These are phyloP conservation scores for Hysterium pulicare DNA, from an alignment of 2,329 filamentous ascomycete species.

Conservation along the genomic window DNA sequence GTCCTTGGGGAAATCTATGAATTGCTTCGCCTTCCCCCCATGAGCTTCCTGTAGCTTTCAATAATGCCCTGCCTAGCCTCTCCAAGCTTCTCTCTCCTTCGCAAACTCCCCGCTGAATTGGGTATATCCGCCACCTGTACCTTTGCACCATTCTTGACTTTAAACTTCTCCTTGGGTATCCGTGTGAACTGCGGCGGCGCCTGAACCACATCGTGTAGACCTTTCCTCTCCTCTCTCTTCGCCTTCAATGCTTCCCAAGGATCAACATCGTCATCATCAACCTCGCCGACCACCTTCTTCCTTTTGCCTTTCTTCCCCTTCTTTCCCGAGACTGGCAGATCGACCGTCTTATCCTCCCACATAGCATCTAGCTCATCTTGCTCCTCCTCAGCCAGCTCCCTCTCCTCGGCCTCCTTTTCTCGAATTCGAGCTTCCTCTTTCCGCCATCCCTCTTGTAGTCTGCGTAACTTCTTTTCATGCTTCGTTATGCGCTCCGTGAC, in stretches of 20 bases:
- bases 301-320: constrained; percentile 49
- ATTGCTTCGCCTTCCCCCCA: constrained; percentile 42
- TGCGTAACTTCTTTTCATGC: constrained; percentile 75
- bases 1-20: not conserved
- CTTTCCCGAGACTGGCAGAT: constrained; percentile 58
- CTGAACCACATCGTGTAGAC: constrained; percentile 59
- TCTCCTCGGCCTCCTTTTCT: constrained; percentile 75
- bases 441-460: constrained; percentile 58
- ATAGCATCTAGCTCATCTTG: constrained; percentile 61
- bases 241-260: constrained; percentile 72
- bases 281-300: constrained; percentile 49
- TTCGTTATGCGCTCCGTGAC: constrained; percentile 67
- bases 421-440: constrained; percentile 54
- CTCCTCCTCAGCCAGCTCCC: constrained; percentile 61
- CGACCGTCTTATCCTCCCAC: constrained; percentile 61
- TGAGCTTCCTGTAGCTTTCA: constrained; percentile 68
- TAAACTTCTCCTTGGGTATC: constrained; percentile 60
- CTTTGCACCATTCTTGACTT: constrained; percentile 61
- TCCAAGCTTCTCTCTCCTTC: constrained; percentile 70
- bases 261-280: constrained; percentile 61
- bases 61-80: constrained; percentile 67
- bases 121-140: constrained; percentile 69
- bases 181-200: constrained; percentile 73
- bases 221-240: constrained; percentile 53
- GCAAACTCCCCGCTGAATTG: constrained; percentile 65